These are phyloP conservation scores for Bacidia gigantensis DNA, from an alignment of 495 filamentous ascomycete genomes.

Conservation along the genomic window DNA sequence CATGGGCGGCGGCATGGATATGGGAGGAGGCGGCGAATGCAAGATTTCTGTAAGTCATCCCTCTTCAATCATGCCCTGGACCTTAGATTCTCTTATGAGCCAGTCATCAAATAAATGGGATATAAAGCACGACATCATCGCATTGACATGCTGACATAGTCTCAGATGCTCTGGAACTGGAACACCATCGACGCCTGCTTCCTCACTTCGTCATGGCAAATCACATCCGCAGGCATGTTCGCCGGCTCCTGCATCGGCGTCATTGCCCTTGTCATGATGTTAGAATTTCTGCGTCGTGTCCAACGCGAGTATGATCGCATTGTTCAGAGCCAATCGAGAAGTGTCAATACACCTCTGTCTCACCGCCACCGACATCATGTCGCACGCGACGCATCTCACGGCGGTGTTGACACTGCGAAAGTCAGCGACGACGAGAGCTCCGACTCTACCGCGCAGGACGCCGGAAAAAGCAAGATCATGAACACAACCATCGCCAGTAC, in stretches of 20 bases:
- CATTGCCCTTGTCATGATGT: slow-evolving; percentile 44
- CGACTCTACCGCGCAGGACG: neutral
- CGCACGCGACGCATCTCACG: neutral
- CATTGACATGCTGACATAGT: neutral
- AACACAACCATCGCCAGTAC: too few relatives aligned
- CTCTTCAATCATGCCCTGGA: neutral
- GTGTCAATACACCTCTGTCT: too few relatives aligned
- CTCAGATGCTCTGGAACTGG: slow-evolving; percentile 65
- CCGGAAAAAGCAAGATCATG: too few relatives aligned
- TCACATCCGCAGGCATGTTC: slow-evolving; percentile 46
- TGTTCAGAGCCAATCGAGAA: neutral
- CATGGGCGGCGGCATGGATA: neutral
- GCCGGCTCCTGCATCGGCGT: slow-evolving; percentile 59
- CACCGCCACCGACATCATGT: too few relatives aligned
- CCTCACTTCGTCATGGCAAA: slow-evolving; percentile 49
- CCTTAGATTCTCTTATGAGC: too few relatives aligned
- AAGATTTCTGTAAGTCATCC: neutral
- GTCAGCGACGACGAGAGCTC: neutral
- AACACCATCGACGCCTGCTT: slow-evolving; percentile 55
- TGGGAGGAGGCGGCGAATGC: neutral
- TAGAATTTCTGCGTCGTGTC: slow-evolving; percentile 49
- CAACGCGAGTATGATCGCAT: slow-evolving; percentile 42
- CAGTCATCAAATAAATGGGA: neutral
- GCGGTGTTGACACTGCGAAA: neutral
- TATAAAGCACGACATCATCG: neutral